Evolutionary conservation across 106 monocot species (phyloP), one percentile per base, ranked within the genome.

Genomic region (Dioscorea dumetorum): DNA sequence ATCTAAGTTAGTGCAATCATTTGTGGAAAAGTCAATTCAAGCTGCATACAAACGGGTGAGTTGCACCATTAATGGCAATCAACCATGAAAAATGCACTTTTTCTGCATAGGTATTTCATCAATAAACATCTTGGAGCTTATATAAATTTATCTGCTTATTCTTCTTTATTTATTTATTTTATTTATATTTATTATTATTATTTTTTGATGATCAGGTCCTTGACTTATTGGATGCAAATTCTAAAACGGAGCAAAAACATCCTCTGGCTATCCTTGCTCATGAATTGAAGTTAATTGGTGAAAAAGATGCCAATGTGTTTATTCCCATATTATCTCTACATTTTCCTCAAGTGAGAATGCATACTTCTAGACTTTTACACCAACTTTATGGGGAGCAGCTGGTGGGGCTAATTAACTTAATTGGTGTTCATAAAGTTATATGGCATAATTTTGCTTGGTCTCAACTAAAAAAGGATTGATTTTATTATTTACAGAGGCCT

Each of bases 21-120:
- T 84, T 64, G 24, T 87, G 62, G 79, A 79, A 50, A 84, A 57
- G 57, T 91, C 91, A 2, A 80, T 77, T 67, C 73, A 73, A 63
- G 75, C 76, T 72, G 74, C 80, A 63, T 84, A 71, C 72, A 82
- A 19, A 69, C 76, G 81, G 70, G 91, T 87, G 60, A 81, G 79
- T 78, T 53, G 12, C 34, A 35, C 15, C 24, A 53, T 58, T 63
- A 24, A 41, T 60, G 17, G 8, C 24, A 19, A 31, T 60, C 50
- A 41, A 0, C 41, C 41, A 8, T 10, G 41, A 41, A 10, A 6
- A 41, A 41, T 41, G 41, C 10, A 10, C 41, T 10, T 41, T 41
- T 41, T 41, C 6, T 10, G 10, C 10, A 41, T 41, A 41, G 2
- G 10, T 6, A 41, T 41, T 41, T 41, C 41, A 8, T 41, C 6